A percentile compares a stretch with the other conserved stretches of the same genome.
Evolutionary conservation across 768 basidiomycete genomes (phyloP).

Genomic region (Panus rudis): DNA sequence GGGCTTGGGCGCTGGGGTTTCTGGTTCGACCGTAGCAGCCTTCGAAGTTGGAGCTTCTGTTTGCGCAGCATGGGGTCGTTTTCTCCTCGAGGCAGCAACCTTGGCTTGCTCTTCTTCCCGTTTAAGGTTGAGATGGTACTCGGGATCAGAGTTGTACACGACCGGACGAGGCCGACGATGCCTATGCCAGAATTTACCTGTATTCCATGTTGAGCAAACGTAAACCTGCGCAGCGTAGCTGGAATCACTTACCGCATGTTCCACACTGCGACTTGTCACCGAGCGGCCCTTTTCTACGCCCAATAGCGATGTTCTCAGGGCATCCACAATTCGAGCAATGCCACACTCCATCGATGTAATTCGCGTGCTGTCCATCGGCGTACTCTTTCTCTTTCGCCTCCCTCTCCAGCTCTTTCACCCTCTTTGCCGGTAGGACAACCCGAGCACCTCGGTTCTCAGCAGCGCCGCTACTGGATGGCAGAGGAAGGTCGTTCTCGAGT

Average conservation of each 20-base stretch:
- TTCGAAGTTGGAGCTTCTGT: conserved; percentile 32
- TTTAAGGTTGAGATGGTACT: conserved; percentile 54
- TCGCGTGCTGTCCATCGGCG: conserved; percentile 75
- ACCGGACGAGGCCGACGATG: conserved; percentile 77
- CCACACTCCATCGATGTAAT: conserved; percentile 82
- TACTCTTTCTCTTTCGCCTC: conserved; percentile 83
- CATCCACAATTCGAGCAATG: conserved; percentile 94
- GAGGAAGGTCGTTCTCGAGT: conserved; percentile 54
- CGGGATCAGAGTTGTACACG: conserved; percentile 70
- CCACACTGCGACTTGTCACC: conserved; percentile 91
- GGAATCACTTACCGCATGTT: conserved; percentile 67
- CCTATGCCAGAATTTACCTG: conserved; percentile 88
- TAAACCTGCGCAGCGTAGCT: not conserved
- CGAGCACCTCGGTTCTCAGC: conserved; percentile 43
- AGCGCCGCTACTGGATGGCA: conserved; percentile 21
- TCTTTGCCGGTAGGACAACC: conserved; percentile 46
- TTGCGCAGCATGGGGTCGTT: conserved; percentile 43
- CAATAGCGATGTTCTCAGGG: conserved; percentile 80
- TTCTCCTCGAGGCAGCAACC: conserved; percentile 47
- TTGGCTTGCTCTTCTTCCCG: conserved; percentile 52
- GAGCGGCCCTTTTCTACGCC: conserved; percentile 81
- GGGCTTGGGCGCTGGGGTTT: conserved; percentile 42
- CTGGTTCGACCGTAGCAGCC: conserved; percentile 36
- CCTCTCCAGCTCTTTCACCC: conserved; percentile 66
- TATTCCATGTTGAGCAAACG: conserved; percentile 5